These are phyloP conservation scores for Aureobasidium vineae DNA, from an alignment of 2,329 filamentous ascomycete genomes.

Conservation along the genomic window DNA sequence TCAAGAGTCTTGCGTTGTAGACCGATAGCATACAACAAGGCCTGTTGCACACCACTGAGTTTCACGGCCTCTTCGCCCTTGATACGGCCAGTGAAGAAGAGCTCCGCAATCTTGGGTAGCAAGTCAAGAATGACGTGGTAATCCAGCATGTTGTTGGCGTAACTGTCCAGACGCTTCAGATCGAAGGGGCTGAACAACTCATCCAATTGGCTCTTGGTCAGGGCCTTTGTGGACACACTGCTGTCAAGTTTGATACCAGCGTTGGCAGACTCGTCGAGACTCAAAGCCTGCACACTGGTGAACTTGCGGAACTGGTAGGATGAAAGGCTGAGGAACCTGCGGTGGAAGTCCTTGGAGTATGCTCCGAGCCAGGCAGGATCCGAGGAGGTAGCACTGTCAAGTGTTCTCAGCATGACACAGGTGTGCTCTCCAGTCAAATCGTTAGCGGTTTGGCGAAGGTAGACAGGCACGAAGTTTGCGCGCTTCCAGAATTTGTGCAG, in stretches of 20 bases:
- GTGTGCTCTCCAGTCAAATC: conserved; percentile 97
- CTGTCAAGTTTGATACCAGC: conserved; percentile 63
- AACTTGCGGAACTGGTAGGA: conserved; percentile 92
- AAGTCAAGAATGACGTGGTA: conserved; percentile 97
- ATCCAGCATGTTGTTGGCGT: conserved; percentile 95
- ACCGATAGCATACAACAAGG: conserved; percentile 85
- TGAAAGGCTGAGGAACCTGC: conserved; percentile 83
- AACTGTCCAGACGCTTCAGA: conserved; percentile 89
- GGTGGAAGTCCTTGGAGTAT: conserved; percentile 90
- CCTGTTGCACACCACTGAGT: conserved; percentile 78
- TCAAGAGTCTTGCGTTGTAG: conserved; percentile 88
- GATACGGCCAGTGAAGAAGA: conserved; percentile 82
- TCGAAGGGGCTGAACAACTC: conserved; percentile 82
- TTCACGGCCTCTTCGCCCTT: conserved; percentile 53
- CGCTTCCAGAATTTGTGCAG: conserved; percentile 98
- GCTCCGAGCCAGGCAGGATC: conserved; percentile 85
- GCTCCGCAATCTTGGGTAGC: conserved; percentile 73
- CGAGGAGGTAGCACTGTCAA: conserved; percentile 58
- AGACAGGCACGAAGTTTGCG: conserved; percentile 80
- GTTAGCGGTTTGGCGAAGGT: conserved; percentile 91
- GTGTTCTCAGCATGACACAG: conserved; percentile 89
- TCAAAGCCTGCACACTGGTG: conserved; percentile 71
- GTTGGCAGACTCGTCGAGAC: conserved; percentile 82
- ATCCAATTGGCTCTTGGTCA: conserved; percentile 77
- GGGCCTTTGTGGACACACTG: conserved; percentile 50